phyloP scores from a whole-genome alignment of 176 grass and related monocot species.

The Ananas comosus region DNA sequence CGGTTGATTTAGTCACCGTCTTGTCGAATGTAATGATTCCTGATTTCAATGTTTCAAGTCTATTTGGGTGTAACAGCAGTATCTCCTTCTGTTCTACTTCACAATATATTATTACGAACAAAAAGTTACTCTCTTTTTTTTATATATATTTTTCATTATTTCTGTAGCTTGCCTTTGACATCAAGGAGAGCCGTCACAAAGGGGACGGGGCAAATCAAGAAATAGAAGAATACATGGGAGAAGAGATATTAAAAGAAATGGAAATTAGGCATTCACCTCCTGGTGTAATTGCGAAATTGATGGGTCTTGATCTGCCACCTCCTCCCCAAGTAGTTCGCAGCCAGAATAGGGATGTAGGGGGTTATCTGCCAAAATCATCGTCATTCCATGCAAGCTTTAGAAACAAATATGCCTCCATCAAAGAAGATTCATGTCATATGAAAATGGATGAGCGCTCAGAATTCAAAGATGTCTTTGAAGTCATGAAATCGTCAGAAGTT shows the following conservation, averaged over 20 bases:
- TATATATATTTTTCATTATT: neutral
- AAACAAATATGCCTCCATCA: neutral
- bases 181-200: slow-evolving; percentile 35
- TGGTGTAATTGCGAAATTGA: slow-evolving; percentile 69
- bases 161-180: slow-evolving; percentile 30
- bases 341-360: neutral
- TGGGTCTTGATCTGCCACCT: slow-evolving; percentile 57
- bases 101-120: too few species aligned
- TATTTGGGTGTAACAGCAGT: too few species aligned
- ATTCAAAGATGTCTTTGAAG: slow-evolving; percentile 64
- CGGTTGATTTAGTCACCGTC: neutral
- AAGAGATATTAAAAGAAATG: slow-evolving; percentile 12
- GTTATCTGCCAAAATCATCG: neutral
- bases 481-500: slow-evolving; percentile 20
- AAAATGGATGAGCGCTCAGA: slow-evolving; percentile 20
- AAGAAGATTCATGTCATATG: neutral
- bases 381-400: neutral
- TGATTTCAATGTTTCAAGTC: too few species aligned
- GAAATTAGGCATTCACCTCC: slow-evolving; percentile 26
- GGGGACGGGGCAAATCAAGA: slow-evolving; percentile 21
- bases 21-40: neutral
- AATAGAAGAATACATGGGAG: neutral
- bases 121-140: neutral
- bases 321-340: slow-evolving; percentile 20
- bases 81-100: too few species aligned